phyloP scores from a whole-genome alignment of 2,329 filamentous ascomycete species.

The Colletotrichum lentis region DNA sequence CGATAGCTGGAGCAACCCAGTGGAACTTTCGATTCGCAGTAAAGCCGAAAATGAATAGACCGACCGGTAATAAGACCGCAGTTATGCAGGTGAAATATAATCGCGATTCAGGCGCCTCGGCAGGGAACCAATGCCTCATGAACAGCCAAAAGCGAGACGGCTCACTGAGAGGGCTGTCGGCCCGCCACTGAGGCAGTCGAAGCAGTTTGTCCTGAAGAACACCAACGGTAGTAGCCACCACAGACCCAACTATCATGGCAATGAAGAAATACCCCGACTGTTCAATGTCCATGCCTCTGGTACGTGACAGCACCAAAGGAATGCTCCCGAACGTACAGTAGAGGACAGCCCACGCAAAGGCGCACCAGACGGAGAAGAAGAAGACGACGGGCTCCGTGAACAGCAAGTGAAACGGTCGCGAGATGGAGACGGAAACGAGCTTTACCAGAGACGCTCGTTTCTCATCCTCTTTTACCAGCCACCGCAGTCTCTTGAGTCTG shows the following conservation, averaged over 20 bases:
- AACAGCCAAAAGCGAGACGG: constrained; percentile 54
- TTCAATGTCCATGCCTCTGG: constrained; percentile 72
- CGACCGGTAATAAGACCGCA: constrained; percentile 76
- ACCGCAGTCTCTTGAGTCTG: constrained; percentile 67
- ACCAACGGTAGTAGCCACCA: constrained; percentile 72
- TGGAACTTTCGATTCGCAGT: constrained; percentile 68
- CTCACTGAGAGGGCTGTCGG: constrained; percentile 43
- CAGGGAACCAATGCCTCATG: constrained; percentile 56
- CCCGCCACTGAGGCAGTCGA: constrained; percentile 52
- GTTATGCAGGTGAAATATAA: constrained; percentile 86
- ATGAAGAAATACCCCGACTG: constrained; percentile 70
- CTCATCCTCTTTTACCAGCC: constrained; percentile 82
- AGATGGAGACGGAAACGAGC: constrained; percentile 78
- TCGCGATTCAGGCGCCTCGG: constrained; percentile 74
- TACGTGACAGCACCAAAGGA: constrained; percentile 76
- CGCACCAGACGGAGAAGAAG: constrained; percentile 88
- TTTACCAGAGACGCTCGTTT: constrained; percentile 71
- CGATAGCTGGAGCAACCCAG: constrained; percentile 77
- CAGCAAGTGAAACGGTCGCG: constrained; percentile 80
- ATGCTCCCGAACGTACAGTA: constrained; percentile 86
- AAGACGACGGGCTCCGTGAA: constrained; percentile 81
- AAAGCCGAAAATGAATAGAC: constrained; percentile 84
- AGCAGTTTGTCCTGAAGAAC: constrained; percentile 77
- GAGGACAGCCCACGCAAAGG: constrained; percentile 88
- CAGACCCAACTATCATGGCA: constrained; percentile 70